Conservation (phyloP, 345 rosid species). For the Dipteronia sinensis region DNA sequence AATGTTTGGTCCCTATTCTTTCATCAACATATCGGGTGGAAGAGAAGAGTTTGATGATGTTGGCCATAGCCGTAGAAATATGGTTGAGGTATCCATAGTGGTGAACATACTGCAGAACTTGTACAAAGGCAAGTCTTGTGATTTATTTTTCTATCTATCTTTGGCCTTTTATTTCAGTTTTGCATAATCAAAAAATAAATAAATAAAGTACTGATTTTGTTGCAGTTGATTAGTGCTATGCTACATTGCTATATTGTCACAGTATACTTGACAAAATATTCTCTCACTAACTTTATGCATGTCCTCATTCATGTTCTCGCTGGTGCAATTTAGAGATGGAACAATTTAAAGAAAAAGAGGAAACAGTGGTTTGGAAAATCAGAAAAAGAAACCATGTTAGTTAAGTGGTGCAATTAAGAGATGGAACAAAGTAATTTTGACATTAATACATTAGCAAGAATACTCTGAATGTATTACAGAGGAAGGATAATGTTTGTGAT, state of each 20-base stretch:
- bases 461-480: background rate
- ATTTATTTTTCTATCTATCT: background rate
- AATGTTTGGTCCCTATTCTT: conserved; percentile 53
- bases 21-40: conserved; percentile 43
- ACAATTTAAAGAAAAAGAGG: background rate
- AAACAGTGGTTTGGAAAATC: background rate
- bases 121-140: conserved; percentile 34
- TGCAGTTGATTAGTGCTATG: background rate
- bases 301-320: background rate
- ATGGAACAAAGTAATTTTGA: background rate
- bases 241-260: background rate
- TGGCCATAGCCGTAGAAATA: conserved; percentile 36
- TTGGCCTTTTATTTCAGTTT: background rate
- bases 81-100: conserved; percentile 47
- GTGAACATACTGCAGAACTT: conserved; percentile 32
- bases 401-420: background rate
- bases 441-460: background rate
- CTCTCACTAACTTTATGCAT: background rate
- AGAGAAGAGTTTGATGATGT: conserved; percentile 31
- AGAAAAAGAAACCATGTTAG: background rate
- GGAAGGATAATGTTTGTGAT: background rate
- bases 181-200: no score
- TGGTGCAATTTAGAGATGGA: background rate
- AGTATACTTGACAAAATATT: background rate
- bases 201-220: background rate